These are phyloP conservation scores for Fraxinus cuspidata DNA, from an alignment of 257 asterid genomes.

Conservation along the genomic window DNA sequence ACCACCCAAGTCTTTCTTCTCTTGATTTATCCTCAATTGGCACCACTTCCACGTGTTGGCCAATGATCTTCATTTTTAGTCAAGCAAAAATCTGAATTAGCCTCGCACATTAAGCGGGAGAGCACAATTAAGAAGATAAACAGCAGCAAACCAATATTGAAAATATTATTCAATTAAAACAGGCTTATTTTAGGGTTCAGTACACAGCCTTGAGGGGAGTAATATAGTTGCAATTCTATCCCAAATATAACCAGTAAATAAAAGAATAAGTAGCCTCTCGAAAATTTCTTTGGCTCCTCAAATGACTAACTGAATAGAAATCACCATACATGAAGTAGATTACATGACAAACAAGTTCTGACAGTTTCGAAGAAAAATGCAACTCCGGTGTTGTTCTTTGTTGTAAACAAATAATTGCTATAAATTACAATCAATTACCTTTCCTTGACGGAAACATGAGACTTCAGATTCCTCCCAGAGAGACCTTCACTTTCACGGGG, in stretches of 20 bases:
- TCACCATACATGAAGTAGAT: conserved; percentile 4
- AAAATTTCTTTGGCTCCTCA: conserved; percentile 3
- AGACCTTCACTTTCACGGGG: conserved; percentile 25
- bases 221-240: background rate
- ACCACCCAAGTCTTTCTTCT: background rate
- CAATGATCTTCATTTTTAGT: background rate
- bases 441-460: conserved; percentile 27
- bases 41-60: background rate
- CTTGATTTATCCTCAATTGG: background rate
- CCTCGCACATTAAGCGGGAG: background rate
- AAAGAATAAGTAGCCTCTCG: background rate
- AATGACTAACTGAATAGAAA: conserved; percentile 7
- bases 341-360: background rate
- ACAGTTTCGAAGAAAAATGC: background rate
- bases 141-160: no score
- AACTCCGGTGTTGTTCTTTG: conserved; percentile 3
- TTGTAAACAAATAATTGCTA: background rate
- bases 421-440: conserved; percentile 17
- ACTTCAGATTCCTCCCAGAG: conserved; percentile 17
- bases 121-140: background rate
- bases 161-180: no score
- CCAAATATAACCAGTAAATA: background rate
- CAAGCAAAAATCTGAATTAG: background rate
- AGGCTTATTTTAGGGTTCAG: no score
- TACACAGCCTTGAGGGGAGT: no score